Base-by-base conservation (phyloP, 2,329 filamentous ascomycete species). In the Colletotrichum magnum region DNA sequence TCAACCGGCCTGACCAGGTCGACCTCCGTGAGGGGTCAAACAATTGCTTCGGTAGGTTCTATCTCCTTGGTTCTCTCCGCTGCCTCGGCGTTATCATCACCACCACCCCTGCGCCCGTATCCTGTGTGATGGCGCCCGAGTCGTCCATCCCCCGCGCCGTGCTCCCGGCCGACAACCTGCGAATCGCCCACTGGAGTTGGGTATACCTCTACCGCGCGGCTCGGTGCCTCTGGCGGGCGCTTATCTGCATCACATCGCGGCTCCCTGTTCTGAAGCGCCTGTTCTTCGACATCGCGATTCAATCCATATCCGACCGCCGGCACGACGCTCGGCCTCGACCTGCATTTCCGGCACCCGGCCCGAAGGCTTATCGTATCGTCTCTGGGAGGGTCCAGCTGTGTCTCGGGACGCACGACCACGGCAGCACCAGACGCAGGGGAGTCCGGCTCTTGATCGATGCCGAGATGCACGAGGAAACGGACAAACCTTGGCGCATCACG, bases 1-100 rank as follows among this genome's bases (percentile, higher is more conserved):
- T 7, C 28, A 9, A 32, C 28, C 28, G 76, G 79, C 60, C 36
- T 69, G n/a, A 21, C 54, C 18, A 65, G 66, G 32, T 12, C 66
- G 43, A 32, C 45, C 36, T 60, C 66, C 15, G 56, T 69, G 47
- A 59, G 18, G 32, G 66, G 54, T 32, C 41, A 53, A 6, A 65
- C 66, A 36, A 32, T 69, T 13, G 32, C 54, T 6, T 64, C 64
- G 61, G 66, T 69, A 69, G 43, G 66, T 68, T 59, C 6, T 28
- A 18, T 53, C 32, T 15, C 21, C 15, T 63, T 62, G 5, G n/a
- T 18, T 12, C 21, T 47, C n/a, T 36, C n/a, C 21, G 28, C 45
- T 18, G 18, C 18, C 43, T 15, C 43, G 7, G 4, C 16, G 18
- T 47, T 32, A 32, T 57, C 53, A 58, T 45, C 39, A 28, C 15